Evolutionary conservation across 805 yeast species (phyloP).

Genomic region (Candida mattraensis): DNA sequence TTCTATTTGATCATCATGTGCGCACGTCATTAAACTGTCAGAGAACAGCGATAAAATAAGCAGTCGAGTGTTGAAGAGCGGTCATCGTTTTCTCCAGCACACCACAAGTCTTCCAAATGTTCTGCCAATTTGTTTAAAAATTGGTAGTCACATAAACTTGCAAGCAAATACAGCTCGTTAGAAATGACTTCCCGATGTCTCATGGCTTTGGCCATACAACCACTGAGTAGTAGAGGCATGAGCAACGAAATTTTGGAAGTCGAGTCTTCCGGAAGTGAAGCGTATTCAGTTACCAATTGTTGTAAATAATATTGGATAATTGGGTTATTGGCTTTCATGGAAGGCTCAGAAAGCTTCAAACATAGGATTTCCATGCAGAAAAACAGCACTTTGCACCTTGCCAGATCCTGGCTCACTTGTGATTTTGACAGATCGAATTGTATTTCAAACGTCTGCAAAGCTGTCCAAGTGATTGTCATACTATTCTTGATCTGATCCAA

Average conservation of each 20-base stretch:
- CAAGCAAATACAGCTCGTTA: constrained; percentile 25
- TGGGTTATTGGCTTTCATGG: constrained; percentile 21
- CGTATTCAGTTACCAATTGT: constrained; percentile 21
- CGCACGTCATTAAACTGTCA: constrained; percentile 12
- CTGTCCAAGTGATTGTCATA: constrained; percentile 31
- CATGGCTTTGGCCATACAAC: constrained; percentile 27
- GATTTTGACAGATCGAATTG: constrained; percentile 19
- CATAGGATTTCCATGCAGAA: constrained; percentile 29
- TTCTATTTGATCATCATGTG: constrained; percentile 25
- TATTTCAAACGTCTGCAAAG: constrained; percentile 32
- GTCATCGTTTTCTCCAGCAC: constrained; percentile 23
- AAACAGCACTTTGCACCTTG: constrained; percentile 26
- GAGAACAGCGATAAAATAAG: too few species aligned
- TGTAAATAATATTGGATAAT: constrained; percentile 29
- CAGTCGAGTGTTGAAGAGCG: constrained; percentile 14
- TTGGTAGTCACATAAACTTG: constrained; percentile 11
- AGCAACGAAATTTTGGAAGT: constrained; percentile 9
- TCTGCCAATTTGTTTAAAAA: constrained; percentile 20
- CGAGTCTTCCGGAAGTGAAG: constrained; percentile 2
- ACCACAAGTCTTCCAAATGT: constrained; percentile 32
- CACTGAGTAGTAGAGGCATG: constrained; percentile 30
- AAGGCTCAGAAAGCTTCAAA: constrained; percentile 23
- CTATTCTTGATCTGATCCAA: constrained; percentile 22
- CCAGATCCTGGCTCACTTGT: constrained; percentile 9
- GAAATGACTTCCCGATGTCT: constrained; percentile 28